phyloP scores from a whole-genome alignment of 257 asterid genomes.

The Scutellaria barbata region DNA sequence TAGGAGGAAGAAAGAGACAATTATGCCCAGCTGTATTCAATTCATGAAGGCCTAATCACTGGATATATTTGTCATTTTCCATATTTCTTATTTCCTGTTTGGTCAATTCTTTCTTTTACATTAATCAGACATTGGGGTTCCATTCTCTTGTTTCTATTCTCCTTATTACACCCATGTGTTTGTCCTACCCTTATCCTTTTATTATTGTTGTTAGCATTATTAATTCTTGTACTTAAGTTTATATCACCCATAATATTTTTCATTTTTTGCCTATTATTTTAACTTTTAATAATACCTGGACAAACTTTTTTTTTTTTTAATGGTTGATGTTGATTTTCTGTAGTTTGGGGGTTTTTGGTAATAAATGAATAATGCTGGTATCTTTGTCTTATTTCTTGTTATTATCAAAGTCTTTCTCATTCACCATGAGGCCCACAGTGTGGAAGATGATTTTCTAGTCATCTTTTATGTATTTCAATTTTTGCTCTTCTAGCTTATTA shows the following conservation, averaged over 20 bases:
- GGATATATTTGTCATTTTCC: constrained; percentile 57
- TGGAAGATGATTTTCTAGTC: background rate
- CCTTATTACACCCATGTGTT: constrained; percentile 26
- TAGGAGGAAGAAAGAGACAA: constrained; percentile 60
- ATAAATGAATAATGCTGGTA: constrained; percentile 9
- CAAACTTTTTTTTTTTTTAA: background rate
- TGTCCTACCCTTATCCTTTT: constrained; percentile 21
- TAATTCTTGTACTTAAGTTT: background rate
- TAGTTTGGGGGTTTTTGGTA: constrained; percentile 12
- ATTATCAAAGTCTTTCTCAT: constrained; percentile 23
- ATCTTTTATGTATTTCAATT: background rate
- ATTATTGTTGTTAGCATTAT: too few species aligned
- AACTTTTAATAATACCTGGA: background rate
- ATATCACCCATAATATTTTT: background rate
- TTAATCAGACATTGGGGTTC: constrained; percentile 26
- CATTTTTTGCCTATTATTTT: background rate
- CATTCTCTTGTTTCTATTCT: constrained; percentile 33
- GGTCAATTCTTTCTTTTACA: constrained; percentile 38
- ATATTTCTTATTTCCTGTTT: constrained; percentile 44
- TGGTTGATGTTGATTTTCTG: background rate
- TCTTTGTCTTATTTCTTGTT: constrained; percentile 35
- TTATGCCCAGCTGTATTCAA: constrained; percentile 57
- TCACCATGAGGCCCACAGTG: constrained; percentile 27
- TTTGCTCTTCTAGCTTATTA: background rate
- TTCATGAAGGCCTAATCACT: constrained; percentile 32